These are phyloP conservation scores for Trametes meyenii DNA, from an alignment of 768 basidiomycete genomes.

Conservation along the genomic window DNA sequence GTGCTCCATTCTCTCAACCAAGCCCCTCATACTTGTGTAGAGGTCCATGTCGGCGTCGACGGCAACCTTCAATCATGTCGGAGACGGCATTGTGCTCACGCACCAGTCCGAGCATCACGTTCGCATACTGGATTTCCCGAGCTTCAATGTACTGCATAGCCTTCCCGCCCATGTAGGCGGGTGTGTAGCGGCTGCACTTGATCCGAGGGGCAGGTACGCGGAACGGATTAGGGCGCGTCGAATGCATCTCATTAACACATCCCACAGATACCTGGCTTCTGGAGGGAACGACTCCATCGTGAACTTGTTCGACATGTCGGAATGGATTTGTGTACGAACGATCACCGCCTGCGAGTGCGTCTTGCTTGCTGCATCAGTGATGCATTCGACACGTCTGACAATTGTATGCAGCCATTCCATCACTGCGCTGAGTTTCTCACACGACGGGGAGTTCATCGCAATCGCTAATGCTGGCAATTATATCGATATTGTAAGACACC, in stretches of 20 bases:
- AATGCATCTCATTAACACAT: neutral
- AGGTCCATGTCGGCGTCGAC: conserved; percentile 56
- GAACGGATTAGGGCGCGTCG: neutral
- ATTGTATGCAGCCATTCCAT: conserved; percentile 61
- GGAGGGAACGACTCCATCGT: conserved; percentile 84
- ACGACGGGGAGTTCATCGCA: conserved; percentile 83
- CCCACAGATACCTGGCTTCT: conserved; percentile 70
- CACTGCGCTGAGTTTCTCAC: conserved; percentile 75
- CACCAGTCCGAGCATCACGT: conserved; percentile 66
- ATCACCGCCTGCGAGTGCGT: conserved; percentile 83
- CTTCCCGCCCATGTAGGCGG: conserved; percentile 80
- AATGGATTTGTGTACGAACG: conserved; percentile 79
- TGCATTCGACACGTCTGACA: conserved; percentile 4
- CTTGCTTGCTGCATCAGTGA: neutral
- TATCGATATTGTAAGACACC: conserved; percentile 70
- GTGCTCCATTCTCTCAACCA: neutral
- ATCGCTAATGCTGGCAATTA: conserved; percentile 72
- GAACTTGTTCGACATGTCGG: conserved; percentile 76
- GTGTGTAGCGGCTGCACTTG: conserved; percentile 74
- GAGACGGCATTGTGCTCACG: conserved; percentile 70
- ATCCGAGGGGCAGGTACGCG: conserved; percentile 72
- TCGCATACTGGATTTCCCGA: conserved; percentile 71
- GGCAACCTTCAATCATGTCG: conserved; percentile 75
- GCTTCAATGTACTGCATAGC: conserved; percentile 57
- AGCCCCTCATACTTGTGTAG: neutral